These are phyloP conservation scores for Nicotiana benthamiana DNA, from an alignment of 257 asterid species.

Conservation along the genomic window DNA sequence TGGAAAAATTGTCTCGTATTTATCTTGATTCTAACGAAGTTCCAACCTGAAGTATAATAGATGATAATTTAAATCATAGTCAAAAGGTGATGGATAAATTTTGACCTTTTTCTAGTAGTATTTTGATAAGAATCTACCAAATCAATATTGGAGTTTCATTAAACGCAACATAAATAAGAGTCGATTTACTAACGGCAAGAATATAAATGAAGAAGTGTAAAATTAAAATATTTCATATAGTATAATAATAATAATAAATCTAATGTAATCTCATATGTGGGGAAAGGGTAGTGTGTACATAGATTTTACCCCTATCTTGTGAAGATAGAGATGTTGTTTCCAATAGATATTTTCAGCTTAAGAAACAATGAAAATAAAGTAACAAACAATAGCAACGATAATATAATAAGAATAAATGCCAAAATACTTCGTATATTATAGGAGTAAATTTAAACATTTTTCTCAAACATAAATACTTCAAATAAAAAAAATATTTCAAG, in stretches of 20 bases:
- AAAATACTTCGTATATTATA: neutral
- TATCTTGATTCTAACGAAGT: too few relatives aligned
- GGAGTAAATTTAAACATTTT: neutral
- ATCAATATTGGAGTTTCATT: neutral
- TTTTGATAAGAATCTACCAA: neutral
- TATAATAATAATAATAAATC: neutral
- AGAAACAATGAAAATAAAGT: too few relatives aligned
- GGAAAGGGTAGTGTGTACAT: too few relatives aligned
- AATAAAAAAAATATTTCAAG: neutral
- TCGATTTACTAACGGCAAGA: neutral
- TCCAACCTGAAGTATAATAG: too few relatives aligned
- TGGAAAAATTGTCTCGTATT: too few relatives aligned
- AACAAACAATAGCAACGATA: too few relatives aligned
- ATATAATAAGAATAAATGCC: too few relatives aligned
- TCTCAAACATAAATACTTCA: too few relatives aligned
- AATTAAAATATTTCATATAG: neutral
- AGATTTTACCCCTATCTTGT: too few relatives aligned
- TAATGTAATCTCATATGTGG: too few relatives aligned
- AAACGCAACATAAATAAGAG: neutral
- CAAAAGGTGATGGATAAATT: too few relatives aligned
- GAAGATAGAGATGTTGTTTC: accelerated
- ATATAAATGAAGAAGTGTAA: neutral
- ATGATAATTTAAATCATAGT: neutral
- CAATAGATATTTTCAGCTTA: too few relatives aligned
- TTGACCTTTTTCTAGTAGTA: neutral